Percentiles rank a stretch among this genome's conserved stretches.
Evolutionary conservation across 345 rosid species (phyloP).

Genomic region (Geranium brycei): DNA sequence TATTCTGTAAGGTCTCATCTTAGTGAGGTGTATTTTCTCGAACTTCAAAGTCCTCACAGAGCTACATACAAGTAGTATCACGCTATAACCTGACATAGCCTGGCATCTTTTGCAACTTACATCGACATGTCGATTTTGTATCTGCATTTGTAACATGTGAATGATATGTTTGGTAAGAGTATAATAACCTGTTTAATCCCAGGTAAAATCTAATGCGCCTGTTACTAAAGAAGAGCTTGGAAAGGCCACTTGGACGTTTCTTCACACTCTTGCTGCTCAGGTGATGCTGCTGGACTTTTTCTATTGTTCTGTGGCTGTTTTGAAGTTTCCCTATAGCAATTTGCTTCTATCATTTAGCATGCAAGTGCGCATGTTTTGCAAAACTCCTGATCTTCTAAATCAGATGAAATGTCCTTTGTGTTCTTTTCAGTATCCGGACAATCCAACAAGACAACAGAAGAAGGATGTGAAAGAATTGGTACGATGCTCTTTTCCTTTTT

Average conservation of each 20-base stretch:
- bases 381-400: not conserved
- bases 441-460: constrained; percentile 91
- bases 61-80: no score
- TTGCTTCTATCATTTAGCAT: no score
- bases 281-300: constrained; percentile 18
- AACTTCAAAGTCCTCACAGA: no score
- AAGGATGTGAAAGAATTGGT: constrained; percentile 87
- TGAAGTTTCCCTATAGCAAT: no score
- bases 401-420: not conserved
- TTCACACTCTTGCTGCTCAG: constrained; percentile 95
- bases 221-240: constrained; percentile 91
- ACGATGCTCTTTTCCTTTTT: constrained; percentile 11
- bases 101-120: not conserved
- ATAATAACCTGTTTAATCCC: constrained; percentile 4
- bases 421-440: constrained; percentile 74
- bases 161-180: constrained; percentile 2
- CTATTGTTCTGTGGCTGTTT: not conserved
- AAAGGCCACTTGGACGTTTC: constrained; percentile 90
- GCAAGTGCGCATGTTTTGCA: no score
- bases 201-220: constrained; percentile 54
- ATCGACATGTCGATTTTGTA: constrained; percentile 2
- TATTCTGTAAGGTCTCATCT: no score
- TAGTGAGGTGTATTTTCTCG: no score
- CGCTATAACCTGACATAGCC: no score
- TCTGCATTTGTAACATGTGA: not conserved